Percentiles rank a stretch among this genome's conserved stretches.
phyloP scores from a whole-genome alignment of 208 protist species.

The Trypanosoma mega region DNA sequence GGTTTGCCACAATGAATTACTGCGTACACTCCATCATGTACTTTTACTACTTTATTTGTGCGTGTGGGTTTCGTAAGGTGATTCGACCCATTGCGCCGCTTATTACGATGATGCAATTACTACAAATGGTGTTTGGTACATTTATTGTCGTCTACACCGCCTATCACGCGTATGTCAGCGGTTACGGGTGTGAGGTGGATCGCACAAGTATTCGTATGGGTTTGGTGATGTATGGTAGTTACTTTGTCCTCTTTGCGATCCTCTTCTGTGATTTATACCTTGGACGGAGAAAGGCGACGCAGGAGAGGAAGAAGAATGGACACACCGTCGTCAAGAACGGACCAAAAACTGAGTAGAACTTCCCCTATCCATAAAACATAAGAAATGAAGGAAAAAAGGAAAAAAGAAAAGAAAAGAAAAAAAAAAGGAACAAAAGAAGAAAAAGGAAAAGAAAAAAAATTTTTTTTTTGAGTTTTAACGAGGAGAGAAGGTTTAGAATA shows the following conservation, averaged over 20 bases:
- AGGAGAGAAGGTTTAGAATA: too few species aligned
- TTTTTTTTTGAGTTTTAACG: too few species aligned
- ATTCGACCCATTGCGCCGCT: slow-evolving; percentile 75
- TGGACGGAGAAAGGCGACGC: slow-evolving; percentile 18
- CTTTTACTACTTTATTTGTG: slow-evolving; percentile 90
- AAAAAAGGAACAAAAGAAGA: slow-evolving; percentile 16
- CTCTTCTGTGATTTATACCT: slow-evolving; percentile 87
- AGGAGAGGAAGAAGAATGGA: background rate
- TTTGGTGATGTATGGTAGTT: slow-evolving; percentile 90
- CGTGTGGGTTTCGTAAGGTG: slow-evolving; percentile 48
- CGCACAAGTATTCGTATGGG: slow-evolving; percentile 57
- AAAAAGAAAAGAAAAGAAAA: too few species aligned
- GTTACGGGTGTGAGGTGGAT: slow-evolving; percentile 53
- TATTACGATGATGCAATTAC: slow-evolving; percentile 87
- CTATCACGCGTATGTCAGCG: slow-evolving; percentile 50
- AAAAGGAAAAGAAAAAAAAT: slow-evolving; percentile 18
- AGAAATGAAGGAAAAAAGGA: too few species aligned
- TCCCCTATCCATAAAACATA: too few species aligned
- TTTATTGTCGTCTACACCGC: slow-evolving; percentile 63
- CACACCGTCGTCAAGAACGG: background rate
- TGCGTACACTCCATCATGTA: slow-evolving; percentile 96
- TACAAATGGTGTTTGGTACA: slow-evolving; percentile 93
- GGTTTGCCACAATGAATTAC: slow-evolving; percentile 94
- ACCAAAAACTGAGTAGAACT: background rate
- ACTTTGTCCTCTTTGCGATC: slow-evolving; percentile 90